A percentile compares a stretch with the other conserved stretches of the same genome.
phyloP scores from a whole-genome alignment of 345 rosid genomes.

The Gossypium thurberi region DNA sequence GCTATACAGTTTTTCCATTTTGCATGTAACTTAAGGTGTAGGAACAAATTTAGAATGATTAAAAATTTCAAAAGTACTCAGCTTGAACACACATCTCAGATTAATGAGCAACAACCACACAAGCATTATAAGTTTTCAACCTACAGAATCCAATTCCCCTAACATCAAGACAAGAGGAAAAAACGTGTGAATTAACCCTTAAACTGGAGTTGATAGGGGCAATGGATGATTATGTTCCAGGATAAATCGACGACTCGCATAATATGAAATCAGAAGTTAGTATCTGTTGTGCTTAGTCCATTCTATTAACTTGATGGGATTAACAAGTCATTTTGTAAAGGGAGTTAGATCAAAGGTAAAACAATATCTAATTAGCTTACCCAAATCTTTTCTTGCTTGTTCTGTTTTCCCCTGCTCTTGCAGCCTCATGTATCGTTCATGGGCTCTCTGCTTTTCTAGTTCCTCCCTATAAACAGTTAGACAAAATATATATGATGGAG shows the following conservation, averaged over 20 bases:
- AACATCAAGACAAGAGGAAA: neutral
- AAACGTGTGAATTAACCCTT: neutral
- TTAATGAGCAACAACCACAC: neutral
- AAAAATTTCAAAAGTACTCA: neutral
- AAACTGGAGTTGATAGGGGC: neutral
- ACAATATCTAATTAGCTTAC: slow-evolving; percentile 19
- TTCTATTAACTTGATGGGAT: too few species aligned
- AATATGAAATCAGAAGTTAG: neutral
- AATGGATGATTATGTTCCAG: neutral
- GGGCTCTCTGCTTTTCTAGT: slow-evolving; percentile 63
- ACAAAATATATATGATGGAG: neutral
- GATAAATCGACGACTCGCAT: neutral
- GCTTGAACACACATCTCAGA: neutral
- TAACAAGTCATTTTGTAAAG: neutral
- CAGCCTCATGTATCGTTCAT: slow-evolving; percentile 68
- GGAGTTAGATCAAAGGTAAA: neutral
- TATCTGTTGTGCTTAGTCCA: neutral
- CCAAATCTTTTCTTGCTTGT: slow-evolving; percentile 60
- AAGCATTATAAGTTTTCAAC: neutral
- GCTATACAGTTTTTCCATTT: neutral
- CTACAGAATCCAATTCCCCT: neutral
- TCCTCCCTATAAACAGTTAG: slow-evolving; percentile 44
- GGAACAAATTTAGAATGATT: neutral
- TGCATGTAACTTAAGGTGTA: neutral
- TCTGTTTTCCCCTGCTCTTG: slow-evolving; percentile 77